These are phyloP conservation scores for Stemphylium vesicarium DNA, from an alignment of 2,329 filamentous ascomycete species.

Conservation along the genomic window DNA sequence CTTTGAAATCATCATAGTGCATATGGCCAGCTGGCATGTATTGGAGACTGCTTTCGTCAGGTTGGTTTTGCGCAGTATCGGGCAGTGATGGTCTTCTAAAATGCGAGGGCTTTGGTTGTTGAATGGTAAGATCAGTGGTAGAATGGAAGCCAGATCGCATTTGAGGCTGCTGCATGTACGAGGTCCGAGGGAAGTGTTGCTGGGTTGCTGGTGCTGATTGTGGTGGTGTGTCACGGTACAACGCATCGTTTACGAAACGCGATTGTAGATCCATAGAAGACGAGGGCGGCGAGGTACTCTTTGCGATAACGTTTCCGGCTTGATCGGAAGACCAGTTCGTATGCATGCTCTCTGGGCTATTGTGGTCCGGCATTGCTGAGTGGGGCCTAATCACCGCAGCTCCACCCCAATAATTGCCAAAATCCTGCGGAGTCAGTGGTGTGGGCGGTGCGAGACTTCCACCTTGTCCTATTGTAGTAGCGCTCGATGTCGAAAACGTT, in stretches of 20 bases:
- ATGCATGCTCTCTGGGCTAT: constrained; percentile 49
- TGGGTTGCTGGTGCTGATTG: constrained; percentile 60
- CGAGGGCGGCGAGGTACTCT: constrained; percentile 53
- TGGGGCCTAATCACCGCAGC: constrained; percentile 39
- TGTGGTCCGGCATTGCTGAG: constrained; percentile 44
- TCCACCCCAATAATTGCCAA: constrained; percentile 52
- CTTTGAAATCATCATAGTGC: constrained; percentile 40
- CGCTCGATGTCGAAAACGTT: constrained; percentile 47
- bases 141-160: constrained; percentile 43
- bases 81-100: constrained; percentile 47
- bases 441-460: constrained; percentile 57
- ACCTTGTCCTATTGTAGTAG: constrained; percentile 43
- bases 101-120: constrained; percentile 46
- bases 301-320: constrained; percentile 38
- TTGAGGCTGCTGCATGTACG: constrained; percentile 47
- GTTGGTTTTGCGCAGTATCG: constrained; percentile 32
- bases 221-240: constrained; percentile 56
- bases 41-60: constrained; percentile 32
- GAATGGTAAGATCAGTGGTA: constrained; percentile 42
- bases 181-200: constrained; percentile 51
- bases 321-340: constrained; percentile 48
- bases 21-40: constrained; percentile 32
- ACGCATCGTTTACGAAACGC: constrained; percentile 38
- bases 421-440: constrained; percentile 53
- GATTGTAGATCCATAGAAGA: constrained; percentile 50